These are phyloP conservation scores for Striga hermonthica DNA, from an alignment of 305 asterid species.

Conservation along the genomic window DNA sequence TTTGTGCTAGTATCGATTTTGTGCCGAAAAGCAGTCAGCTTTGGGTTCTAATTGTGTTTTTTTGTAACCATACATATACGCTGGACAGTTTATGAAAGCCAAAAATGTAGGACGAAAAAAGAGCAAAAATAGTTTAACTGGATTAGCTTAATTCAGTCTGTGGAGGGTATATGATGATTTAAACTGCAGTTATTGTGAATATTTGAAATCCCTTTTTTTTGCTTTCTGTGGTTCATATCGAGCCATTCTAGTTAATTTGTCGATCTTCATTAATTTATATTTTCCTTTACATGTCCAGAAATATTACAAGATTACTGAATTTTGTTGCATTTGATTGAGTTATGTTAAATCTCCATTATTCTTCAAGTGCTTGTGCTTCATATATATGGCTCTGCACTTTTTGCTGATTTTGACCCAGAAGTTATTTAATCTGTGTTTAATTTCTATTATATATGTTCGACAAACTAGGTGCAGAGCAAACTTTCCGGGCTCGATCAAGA, in stretches of 20 bases:
- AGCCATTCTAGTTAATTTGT: background rate
- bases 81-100: conserved; percentile 29
- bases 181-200: conserved; percentile 2
- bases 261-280: background rate
- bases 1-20: conserved; percentile 21
- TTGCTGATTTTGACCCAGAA: background rate
- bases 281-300: conserved; percentile 14
- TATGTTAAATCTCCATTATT: background rate
- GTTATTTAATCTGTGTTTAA: background rate
- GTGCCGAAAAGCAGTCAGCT: background rate
- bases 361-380: too few species aligned
- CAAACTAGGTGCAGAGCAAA: background rate
- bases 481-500: background rate
- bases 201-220: background rate
- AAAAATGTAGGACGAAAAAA: conserved; percentile 21
- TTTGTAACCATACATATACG: conserved; percentile 31
- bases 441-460: background rate
- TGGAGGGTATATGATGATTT: conserved; percentile 4
- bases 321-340: background rate
- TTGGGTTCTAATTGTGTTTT: conserved; percentile 32
- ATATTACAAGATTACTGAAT: background rate
- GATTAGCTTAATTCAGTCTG: conserved; percentile 4
- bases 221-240: background rate
- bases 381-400: too few species aligned
- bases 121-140: too few species aligned